These are phyloP conservation scores for Colletotrichum sp. DNA, from an alignment of 2,329 filamentous ascomycete species.

Conservation along the genomic window DNA sequence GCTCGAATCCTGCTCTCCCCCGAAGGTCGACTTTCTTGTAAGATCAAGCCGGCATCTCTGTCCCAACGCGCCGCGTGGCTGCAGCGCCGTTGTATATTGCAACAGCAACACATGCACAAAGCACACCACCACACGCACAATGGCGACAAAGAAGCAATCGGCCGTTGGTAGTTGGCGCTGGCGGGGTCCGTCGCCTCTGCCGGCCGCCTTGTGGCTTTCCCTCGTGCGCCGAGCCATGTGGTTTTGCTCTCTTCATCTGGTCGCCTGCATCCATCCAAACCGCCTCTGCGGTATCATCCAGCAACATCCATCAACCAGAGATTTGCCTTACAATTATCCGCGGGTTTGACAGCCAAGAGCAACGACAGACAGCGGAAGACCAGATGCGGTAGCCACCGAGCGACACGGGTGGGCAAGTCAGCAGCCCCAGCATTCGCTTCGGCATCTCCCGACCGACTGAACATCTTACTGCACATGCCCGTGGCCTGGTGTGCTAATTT, in stretches of 20 bases:
- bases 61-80: slow-evolving; percentile 4
- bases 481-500: slow-evolving; percentile 4
- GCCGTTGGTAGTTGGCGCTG: slow-evolving; percentile 7
- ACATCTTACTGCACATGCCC: slow-evolving; percentile 19
- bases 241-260: not conserved
- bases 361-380: not conserved
- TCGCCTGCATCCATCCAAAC: slow-evolving; percentile 6
- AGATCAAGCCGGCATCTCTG: not conserved
- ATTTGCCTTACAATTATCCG: not conserved
- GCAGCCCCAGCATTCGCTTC: slow-evolving; percentile 12
- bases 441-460: slow-evolving; percentile 19
- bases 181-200: not conserved
- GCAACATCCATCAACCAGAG: not conserved
- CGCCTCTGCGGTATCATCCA: slow-evolving; percentile 3
- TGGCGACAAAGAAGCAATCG: not conserved
- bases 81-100: slow-evolving; percentile 13
- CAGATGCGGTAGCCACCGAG: not conserved
- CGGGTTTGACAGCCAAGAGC: not conserved
- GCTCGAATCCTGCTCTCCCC: not conserved
- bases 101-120: slow-evolving; percentile 3
- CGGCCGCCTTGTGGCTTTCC: slow-evolving; percentile 3
- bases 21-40: not conserved
- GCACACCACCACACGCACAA: slow-evolving; percentile 4
- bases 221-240: slow-evolving; percentile 19
- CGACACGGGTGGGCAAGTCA: not conserved